Base-by-base conservation (phyloP, 108 stramenopile genomes). In the Fragilaria radians region DNA sequence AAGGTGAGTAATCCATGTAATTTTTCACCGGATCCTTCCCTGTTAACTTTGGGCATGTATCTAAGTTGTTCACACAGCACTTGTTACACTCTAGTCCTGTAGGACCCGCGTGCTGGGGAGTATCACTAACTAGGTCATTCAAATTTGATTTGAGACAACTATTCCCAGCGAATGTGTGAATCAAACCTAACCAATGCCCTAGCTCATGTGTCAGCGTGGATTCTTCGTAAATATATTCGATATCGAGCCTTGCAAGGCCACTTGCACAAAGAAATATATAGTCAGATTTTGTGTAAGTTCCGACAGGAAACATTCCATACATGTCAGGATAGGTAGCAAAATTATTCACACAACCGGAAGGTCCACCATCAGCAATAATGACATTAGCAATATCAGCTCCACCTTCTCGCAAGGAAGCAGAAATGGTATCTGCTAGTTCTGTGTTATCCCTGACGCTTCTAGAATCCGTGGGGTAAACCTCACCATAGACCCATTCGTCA, bases 161-260 rank as follows among this genome's bases (percentile, higher is more conserved):
- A 21, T 5, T 51, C 50, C 50, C 50, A 51, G 50, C 22, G 26
- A 64, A 73, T 4, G 65, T 66, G 46, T 73, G 77, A 19, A 42
- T 65, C 5, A 78, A 52, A 22, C 64, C 67, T 0, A 78, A 46
- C 77, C 77, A 78, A 36, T 78, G 77, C 0, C 72, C 77, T n/a
- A 72, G 31, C 42, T 77, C 76, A 46, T 77, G 76, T 0, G 65
- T 62, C 3, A 65, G n/a, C 7, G 71, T 69, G n/a, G 62, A 49
- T 17, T 67, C 76, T 34, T 11, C 21, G 31, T 42, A 42, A 14
- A 14, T 11, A 42, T 11, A 42, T 14, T 7, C 11, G 36, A 14
- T 11, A 42, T 14, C 36, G 14, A 7, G 7, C 14, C 36, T 42
- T 14, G 36, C 36, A 42, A 42, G 11, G 36, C 36, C 36, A 42